Percentiles rank a stretch among this genome's conserved stretches.
These are phyloP conservation scores for Solanum tarapatanum DNA, from an alignment of 257 asterid genomes.

Conservation along the genomic window DNA sequence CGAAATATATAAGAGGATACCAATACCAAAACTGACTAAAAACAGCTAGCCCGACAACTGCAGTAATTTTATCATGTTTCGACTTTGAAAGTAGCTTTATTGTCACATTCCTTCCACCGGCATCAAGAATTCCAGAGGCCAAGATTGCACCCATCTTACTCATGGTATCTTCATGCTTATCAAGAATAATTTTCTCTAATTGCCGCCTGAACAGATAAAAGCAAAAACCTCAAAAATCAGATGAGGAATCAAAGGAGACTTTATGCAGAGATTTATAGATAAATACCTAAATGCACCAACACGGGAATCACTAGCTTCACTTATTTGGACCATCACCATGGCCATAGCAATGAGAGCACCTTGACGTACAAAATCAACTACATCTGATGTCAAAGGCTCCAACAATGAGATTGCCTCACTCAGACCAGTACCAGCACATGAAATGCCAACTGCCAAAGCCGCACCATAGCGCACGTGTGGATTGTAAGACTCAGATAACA, in stretches of 20 bases:
- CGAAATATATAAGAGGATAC: slow-evolving; percentile 90
- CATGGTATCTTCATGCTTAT: slow-evolving; percentile 95
- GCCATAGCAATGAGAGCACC: slow-evolving; percentile 99
- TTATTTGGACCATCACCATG: slow-evolving; percentile 92
- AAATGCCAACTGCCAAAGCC: slow-evolving; percentile 92
- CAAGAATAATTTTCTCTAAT: slow-evolving; percentile 76
- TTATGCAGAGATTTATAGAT: neutral
- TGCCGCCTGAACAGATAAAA: slow-evolving; percentile 53
- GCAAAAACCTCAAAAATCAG: neutral
- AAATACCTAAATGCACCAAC: slow-evolving; percentile 87
- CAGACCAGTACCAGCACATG: slow-evolving; percentile 97
- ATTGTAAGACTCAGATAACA: slow-evolving; percentile 93
- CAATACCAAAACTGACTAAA: slow-evolving; percentile 98
- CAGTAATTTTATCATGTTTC: slow-evolving; percentile 76
- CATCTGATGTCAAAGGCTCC: slow-evolving; percentile 93
- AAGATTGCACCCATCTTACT: slow-evolving; percentile 99
- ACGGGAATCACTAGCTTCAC: slow-evolving; percentile 93
- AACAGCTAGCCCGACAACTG: slow-evolving; percentile 92
- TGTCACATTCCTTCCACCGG: slow-evolving; percentile 92
- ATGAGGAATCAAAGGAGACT: neutral
- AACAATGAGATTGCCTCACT: slow-evolving; percentile 91
- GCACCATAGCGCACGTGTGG: slow-evolving; percentile 99
- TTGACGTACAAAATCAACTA: slow-evolving; percentile 95
- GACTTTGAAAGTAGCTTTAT: slow-evolving; percentile 79
- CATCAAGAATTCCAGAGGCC: slow-evolving; percentile 94